Percentiles rank a stretch among this genome's conserved stretches.
These are phyloP conservation scores for Paxillus involutus DNA, from an alignment of 768 basidiomycete species.

Conservation along the genomic window DNA sequence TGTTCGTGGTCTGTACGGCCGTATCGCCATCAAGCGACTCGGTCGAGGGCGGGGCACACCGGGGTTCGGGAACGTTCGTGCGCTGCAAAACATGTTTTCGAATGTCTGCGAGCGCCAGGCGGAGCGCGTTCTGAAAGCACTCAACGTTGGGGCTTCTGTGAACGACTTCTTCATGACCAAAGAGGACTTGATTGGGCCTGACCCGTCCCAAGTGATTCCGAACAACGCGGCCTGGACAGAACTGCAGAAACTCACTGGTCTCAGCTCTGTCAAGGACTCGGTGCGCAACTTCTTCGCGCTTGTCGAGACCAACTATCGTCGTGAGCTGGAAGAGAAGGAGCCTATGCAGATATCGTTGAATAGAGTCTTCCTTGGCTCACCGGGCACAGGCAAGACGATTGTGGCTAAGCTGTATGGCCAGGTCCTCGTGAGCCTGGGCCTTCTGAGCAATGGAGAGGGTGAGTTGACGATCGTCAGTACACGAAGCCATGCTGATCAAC, in stretches of 20 bases:
- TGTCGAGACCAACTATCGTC: constrained; percentile 53
- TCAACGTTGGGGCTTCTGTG: constrained; percentile 35
- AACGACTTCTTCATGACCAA: constrained; percentile 52
- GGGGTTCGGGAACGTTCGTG: constrained; percentile 71
- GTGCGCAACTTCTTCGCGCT: constrained; percentile 46
- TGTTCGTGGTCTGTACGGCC: constrained; percentile 48
- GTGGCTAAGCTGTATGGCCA: constrained; percentile 68
- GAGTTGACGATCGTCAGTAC: neutral
- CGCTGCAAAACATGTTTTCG: constrained; percentile 50
- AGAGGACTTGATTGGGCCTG: constrained; percentile 66
- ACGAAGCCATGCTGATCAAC: neutral
- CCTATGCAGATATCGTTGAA: constrained; percentile 58
- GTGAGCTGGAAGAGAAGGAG: constrained; percentile 56
- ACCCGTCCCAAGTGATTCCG: constrained; percentile 49
- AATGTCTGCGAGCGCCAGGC: constrained; percentile 55
- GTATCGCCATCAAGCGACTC: constrained; percentile 55
- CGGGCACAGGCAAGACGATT: constrained; percentile 72
- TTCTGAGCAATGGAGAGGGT: constrained; percentile 77
- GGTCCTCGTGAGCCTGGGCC: constrained; percentile 55
- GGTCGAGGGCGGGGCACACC: constrained; percentile 52
- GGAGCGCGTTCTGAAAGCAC: constrained; percentile 41
- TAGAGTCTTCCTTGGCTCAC: constrained; percentile 64
- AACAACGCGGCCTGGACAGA: constrained; percentile 50
- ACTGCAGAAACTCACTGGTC: constrained; percentile 52
- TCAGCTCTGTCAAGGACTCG: constrained; percentile 54